Conservation (phyloP, 2,329 filamentous ascomycete genomes). For the Ascochyta pisi region DNA sequence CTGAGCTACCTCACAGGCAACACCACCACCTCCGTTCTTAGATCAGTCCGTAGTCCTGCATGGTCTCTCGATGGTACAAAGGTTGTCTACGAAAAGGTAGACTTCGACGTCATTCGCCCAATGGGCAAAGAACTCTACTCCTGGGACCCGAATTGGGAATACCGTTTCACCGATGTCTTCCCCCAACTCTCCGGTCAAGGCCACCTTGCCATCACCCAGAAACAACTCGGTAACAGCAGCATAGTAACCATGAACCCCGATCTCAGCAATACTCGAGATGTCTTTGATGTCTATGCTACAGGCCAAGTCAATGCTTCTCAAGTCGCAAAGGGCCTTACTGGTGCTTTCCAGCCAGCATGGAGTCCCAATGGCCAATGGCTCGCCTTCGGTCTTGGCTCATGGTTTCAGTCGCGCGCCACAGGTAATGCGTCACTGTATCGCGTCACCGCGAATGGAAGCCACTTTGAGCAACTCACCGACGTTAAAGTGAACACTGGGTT, state of each 20-base stretch:
- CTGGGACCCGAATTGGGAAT: constrained; percentile 53
- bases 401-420: constrained; percentile 48
- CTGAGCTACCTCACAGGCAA: constrained; percentile 23
- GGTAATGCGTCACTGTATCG: constrained; percentile 31
- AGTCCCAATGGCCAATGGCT: constrained; percentile 49
- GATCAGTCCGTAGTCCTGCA: constrained; percentile 22
- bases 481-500: constrained; percentile 50
- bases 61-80: constrained; percentile 49
- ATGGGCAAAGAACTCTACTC: constrained; percentile 50
- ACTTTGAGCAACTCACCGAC: constrained; percentile 44
- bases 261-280: constrained; percentile 30
- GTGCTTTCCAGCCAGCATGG: constrained; percentile 53
- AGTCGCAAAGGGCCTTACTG: constrained; percentile 38
- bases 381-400: constrained; percentile 50
- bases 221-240: constrained; percentile 52
- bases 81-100: constrained; percentile 28
- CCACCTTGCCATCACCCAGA: constrained; percentile 48
- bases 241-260: constrained; percentile 44
- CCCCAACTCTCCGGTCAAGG: constrained; percentile 41
- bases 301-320: constrained; percentile 25
- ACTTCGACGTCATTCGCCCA: constrained; percentile 39
- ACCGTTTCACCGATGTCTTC: constrained; percentile 55
- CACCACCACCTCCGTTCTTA: not conserved
- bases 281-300: constrained; percentile 32
- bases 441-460: constrained; percentile 32